Evolutionary conservation across 2,329 filamentous ascomycete species (phyloP).

Genomic region (Fusarium equiseti): DNA sequence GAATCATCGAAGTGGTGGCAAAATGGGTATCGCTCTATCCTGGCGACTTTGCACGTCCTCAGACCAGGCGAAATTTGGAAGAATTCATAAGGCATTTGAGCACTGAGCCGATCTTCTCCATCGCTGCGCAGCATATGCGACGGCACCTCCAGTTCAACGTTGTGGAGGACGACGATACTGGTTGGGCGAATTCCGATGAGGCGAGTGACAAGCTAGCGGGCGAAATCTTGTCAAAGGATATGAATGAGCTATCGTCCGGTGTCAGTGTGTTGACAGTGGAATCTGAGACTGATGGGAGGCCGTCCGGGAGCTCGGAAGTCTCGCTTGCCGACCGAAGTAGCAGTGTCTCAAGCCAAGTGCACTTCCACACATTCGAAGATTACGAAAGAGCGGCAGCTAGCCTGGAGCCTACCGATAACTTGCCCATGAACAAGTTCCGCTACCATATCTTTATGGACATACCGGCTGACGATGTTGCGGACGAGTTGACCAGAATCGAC

Average conservation of each 20-base stretch:
- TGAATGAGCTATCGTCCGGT: conserved; percentile 56
- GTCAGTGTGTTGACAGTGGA: conserved; percentile 64
- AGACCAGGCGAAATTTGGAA: conserved; percentile 77
- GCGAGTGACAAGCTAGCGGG: conserved; percentile 52
- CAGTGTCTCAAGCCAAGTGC: conserved; percentile 60
- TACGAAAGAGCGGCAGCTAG: conserved; percentile 82
- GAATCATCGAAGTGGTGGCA: conserved; percentile 85
- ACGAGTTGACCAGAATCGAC: conserved; percentile 94
- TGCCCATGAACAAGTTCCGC: conserved; percentile 83
- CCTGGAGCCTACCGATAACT: conserved; percentile 76
- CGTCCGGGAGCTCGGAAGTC: conserved; percentile 61
- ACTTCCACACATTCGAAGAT: conserved; percentile 77
- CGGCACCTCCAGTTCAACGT: conserved; percentile 79
- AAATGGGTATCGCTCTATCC: conserved; percentile 93
- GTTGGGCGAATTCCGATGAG: conserved; percentile 89
- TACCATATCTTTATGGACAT: conserved; percentile 93
- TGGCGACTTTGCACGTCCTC: conserved; percentile 87
- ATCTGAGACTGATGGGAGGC: conserved; percentile 58
- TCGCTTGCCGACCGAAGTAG: conserved; percentile 57
- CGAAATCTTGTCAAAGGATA: conserved; percentile 54
- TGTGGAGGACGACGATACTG: conserved; percentile 88
- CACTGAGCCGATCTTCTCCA: conserved; percentile 82
- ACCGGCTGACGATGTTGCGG: conserved; percentile 85
- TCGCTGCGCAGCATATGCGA: conserved; percentile 87
- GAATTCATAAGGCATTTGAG: conserved; percentile 82